Percentiles rank a stretch among this genome's conserved stretches.
phyloP scores from a whole-genome alignment of 2,329 filamentous ascomycete genomes.

The Talaromyces sp. region DNA sequence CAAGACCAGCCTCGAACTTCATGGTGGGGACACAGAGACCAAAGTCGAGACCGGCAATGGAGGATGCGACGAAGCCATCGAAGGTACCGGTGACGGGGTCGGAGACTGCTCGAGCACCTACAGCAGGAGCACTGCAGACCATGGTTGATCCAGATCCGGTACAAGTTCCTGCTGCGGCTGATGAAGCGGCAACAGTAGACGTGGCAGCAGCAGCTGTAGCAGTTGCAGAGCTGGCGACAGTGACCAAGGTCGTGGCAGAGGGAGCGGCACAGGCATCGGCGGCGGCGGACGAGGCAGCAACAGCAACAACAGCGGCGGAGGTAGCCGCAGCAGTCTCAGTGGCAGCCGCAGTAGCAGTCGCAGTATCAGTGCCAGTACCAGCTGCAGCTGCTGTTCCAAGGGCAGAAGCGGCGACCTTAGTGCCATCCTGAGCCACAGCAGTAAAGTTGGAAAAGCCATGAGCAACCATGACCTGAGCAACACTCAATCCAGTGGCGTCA shows the following conservation, averaged over 20 bases:
- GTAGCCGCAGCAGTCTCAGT: slow-evolving; percentile 27
- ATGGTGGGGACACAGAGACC: slow-evolving; percentile 53
- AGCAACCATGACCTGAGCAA: slow-evolving; percentile 62
- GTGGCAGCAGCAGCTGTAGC: background rate
- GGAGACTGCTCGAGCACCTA: background rate
- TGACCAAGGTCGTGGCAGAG: background rate
- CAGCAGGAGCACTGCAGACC: background rate
- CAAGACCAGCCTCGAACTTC: slow-evolving; percentile 57
- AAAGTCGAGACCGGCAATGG: slow-evolving; percentile 46
- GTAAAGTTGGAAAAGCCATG: slow-evolving; percentile 63
- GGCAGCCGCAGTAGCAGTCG: slow-evolving; percentile 30
- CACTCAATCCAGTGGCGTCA: slow-evolving; percentile 60
- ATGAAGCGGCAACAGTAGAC: slow-evolving; percentile 3
- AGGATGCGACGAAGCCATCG: slow-evolving; percentile 12
- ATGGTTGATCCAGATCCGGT: background rate
- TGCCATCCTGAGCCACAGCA: slow-evolving; percentile 1
- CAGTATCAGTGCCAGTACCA: slow-evolving; percentile 31
- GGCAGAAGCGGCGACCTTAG: slow-evolving; percentile 35
- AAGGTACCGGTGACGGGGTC: slow-evolving; percentile 4
- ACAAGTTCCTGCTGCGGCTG: slow-evolving; percentile 4
- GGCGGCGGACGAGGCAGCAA: slow-evolving; percentile 22
- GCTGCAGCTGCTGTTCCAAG: slow-evolving; percentile 35
- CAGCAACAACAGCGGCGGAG: slow-evolving; percentile 10
- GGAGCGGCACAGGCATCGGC: background rate
- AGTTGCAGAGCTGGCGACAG: slow-evolving; percentile 1